A percentile compares a stretch with the other conserved stretches of the same genome.
Conservation (phyloP, 148 eudicot genomes). For the Agrostemma githago region DNA sequence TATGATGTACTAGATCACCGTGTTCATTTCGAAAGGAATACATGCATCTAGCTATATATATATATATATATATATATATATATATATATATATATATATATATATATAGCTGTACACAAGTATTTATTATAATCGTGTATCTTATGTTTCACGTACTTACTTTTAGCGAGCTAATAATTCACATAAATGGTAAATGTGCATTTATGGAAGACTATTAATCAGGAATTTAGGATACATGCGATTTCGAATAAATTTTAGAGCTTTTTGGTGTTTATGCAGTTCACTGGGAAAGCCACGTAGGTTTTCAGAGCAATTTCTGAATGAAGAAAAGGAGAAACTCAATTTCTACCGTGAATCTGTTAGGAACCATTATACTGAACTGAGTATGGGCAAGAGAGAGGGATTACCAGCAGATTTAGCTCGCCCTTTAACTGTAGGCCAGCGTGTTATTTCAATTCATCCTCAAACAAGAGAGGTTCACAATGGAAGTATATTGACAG, state of each 20-base stretch:
- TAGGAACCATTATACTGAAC: slow-evolving; percentile 86
- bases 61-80: background rate
- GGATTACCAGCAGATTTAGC: slow-evolving; percentile 96
- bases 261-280: slow-evolving; percentile 42
- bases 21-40: background rate
- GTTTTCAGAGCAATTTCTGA: slow-evolving; percentile 85
- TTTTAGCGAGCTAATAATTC: background rate
- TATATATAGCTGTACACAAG: background rate
- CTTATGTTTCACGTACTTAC: background rate
- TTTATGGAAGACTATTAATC: background rate
- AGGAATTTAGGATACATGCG: background rate
- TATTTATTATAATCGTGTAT: background rate
- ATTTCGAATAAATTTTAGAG: slow-evolving; percentile 9
- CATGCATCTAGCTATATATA: background rate
- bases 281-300: slow-evolving; percentile 96
- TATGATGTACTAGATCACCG: background rate
- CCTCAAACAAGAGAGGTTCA: slow-evolving; percentile 85
- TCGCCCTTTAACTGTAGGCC: slow-evolving; percentile 94
- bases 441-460: slow-evolving; percentile 91
- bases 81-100: background rate
- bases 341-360: slow-evolving; percentile 90
- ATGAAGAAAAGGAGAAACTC: slow-evolving; percentile 93
- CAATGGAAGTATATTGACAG: slow-evolving; percentile 87
- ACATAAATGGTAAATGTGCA: background rate
- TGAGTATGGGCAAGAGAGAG: slow-evolving; percentile 76